phyloP scores from a whole-genome alignment of 2,329 filamentous ascomycete species.

The Beauveria asiatica region DNA sequence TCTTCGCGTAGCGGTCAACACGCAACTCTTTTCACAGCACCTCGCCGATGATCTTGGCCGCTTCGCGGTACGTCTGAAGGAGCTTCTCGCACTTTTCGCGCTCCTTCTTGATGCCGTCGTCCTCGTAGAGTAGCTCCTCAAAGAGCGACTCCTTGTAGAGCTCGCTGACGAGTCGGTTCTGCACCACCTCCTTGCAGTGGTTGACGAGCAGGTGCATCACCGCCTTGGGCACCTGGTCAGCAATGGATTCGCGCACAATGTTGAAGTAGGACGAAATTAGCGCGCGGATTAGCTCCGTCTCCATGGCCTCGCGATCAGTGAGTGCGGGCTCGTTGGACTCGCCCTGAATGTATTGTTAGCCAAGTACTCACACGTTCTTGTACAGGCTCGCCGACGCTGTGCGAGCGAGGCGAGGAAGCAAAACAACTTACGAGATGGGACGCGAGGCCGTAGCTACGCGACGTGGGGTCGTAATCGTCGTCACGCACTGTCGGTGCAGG shows the following conservation, averaged over 20 bases:
- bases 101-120: conserved; percentile 94
- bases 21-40: conserved; percentile 53
- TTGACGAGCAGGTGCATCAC: conserved; percentile 99
- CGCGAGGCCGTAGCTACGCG: conserved; percentile 32
- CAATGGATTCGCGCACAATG: conserved; percentile 96
- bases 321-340: conserved; percentile 71
- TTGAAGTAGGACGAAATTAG: conserved; percentile 99
- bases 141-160: conserved; percentile 90
- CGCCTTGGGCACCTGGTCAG: conserved; percentile 95
- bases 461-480: conserved; percentile 35
- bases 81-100: conserved; percentile 97
- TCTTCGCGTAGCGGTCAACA: neutral
- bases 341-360: conserved; percentile 31
- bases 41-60: conserved; percentile 95
- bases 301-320: conserved; percentile 91
- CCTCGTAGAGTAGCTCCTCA: conserved; percentile 89
- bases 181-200: conserved; percentile 94
- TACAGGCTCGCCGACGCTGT: no score
- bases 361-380: neutral
- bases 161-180: conserved; percentile 92
- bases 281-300: conserved; percentile 93
- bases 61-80: conserved; percentile 91
- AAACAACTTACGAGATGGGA: conserved; percentile 49
- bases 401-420: conserved; percentile 8
- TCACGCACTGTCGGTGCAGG: conserved; percentile 32